A percentile compares a stretch with the other conserved stretches of the same genome.
Conservation (phyloP, 805 yeast species). For the Wickerhamomyces ciferrii region DNA sequence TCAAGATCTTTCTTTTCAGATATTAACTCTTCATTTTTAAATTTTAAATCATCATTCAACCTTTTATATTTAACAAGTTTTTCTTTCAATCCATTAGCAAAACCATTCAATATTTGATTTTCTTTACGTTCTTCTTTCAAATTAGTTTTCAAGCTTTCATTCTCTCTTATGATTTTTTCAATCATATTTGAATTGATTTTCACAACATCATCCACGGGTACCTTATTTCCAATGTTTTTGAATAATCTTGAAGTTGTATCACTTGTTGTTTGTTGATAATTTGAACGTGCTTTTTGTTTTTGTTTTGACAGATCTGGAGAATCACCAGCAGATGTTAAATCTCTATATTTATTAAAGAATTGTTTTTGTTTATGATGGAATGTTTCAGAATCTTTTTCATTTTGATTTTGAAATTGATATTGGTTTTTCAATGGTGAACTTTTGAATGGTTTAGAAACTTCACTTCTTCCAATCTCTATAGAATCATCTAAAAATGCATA, state of each 20-base stretch:
- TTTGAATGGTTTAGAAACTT: neutral
- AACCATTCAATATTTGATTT: conserved; percentile 23
- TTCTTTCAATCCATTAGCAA: conserved; percentile 27
- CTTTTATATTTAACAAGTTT: conserved; percentile 31
- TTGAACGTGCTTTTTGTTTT: conserved; percentile 2
- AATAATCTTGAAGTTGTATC: conserved; percentile 17
- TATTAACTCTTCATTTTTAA: conserved; percentile 5
- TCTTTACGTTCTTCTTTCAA: conserved; percentile 25
- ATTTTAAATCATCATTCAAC: conserved; percentile 21
- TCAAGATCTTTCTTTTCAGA: conserved; percentile 3
- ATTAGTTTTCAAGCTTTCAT: conserved; percentile 28
- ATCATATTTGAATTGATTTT: conserved; percentile 30
- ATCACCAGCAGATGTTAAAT: conserved; percentile 6
- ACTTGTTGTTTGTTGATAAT: neutral
- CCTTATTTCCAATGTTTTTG: conserved; percentile 9
- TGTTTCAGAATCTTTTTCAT: conserved; percentile 2
- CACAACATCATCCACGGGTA: conserved; percentile 25
- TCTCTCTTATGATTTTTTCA: conserved; percentile 30
- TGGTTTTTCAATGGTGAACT: conserved; percentile 1
- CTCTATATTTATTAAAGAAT: conserved; percentile 16
- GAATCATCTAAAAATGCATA: conserved; percentile 19
- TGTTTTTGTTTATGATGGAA: conserved; percentile 12
- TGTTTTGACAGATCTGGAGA: conserved; percentile 15
- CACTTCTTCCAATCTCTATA: conserved; percentile 16
- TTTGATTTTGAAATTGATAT: neutral